These are phyloP conservation scores for Candida dajiaensis DNA, from an alignment of 805 yeast species.

Conservation along the genomic window DNA sequence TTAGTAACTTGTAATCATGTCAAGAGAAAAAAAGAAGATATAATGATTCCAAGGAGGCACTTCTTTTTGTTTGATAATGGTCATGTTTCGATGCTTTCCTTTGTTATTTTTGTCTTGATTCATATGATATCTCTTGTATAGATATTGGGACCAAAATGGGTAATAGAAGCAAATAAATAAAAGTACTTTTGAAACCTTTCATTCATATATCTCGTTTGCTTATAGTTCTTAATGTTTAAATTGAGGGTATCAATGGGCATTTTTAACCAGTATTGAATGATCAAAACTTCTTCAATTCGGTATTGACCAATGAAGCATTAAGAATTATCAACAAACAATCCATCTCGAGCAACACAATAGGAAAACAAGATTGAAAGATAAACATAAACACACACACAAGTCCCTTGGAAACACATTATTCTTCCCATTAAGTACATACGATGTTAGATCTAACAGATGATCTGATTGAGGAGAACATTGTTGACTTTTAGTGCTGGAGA, in stretches of 20 bases:
- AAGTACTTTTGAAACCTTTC: too few species aligned
- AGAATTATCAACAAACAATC: constrained; percentile 7
- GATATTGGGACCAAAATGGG: too few species aligned
- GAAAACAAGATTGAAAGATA: too few species aligned
- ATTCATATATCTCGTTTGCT: too few species aligned
- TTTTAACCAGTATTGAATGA: background rate
- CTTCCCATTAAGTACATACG: constrained; percentile 15
- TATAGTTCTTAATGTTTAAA: too few species aligned
- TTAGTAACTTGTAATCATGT: constrained; percentile 6
- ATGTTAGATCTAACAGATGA: constrained; percentile 27
- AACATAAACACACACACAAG: too few species aligned
- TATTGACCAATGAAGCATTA: constrained; percentile 8
- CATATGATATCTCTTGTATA: too few species aligned
- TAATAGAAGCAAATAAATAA: too few species aligned
- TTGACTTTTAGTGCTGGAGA: constrained; percentile 4
- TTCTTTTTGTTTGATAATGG: too few species aligned
- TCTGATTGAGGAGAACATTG: constrained; percentile 28
- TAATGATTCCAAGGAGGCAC: too few species aligned
- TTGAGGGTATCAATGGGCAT: background rate
- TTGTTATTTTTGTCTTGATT: background rate
- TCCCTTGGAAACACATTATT: too few species aligned
- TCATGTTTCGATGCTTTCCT: too few species aligned
- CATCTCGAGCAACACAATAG: background rate
- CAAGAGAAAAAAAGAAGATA: background rate
- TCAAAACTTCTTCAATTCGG: background rate